Base-by-base conservation (phyloP, 140 eudicot species). In the Erigeron philadelphicus region DNA sequence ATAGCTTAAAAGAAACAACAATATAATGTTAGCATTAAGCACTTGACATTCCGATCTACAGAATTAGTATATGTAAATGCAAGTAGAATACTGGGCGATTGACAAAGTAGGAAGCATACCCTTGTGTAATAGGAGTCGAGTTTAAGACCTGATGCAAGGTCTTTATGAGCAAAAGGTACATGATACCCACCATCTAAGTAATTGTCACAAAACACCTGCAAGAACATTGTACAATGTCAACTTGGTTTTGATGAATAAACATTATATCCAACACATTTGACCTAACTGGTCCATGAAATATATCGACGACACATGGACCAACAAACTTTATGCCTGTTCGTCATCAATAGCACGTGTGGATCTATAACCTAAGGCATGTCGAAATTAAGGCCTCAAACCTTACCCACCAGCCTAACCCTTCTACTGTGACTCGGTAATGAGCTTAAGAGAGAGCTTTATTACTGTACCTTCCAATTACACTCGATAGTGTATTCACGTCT, bases 131-230 rank as follows among this genome's bases (percentile, higher is more conserved):
- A 93, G 21, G 98, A 84, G 11, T 89, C 94, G 11, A 89, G 87
- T 73, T 81, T 81, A 74, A 93, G 96, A 66, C 87, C 96, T 56
- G 96, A 87, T 52, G 96, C 95, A 62, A 89, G 96, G 64, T 84
- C 86, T 83, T 85, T 93, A 72, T 93, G 98, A 18, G 96, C 96
- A 73, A 81, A 87, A 49, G 95, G 96, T 21, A 93, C 96, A 78
- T 93, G 98, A 77, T 93, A 89, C 38, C 98, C 96, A 52, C 96
- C 96, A 76, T 93, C 98, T 41, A 93, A 83, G 78, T 89, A 93
- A 80, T 93, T 93, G 85, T 93, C 98, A 70, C 98, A 93, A 80
- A 83, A 93, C 5, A 93, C 95, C 98, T 93, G 78, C 82, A 82
- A 45, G 48, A 63, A 75, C 65, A 71, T 31, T 31, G 38, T 31